Percentiles rank a stretch among this genome's conserved stretches.
These are phyloP conservation scores for Linum lewisii DNA, from an alignment of 345 rosid species.

Conservation along the genomic window DNA sequence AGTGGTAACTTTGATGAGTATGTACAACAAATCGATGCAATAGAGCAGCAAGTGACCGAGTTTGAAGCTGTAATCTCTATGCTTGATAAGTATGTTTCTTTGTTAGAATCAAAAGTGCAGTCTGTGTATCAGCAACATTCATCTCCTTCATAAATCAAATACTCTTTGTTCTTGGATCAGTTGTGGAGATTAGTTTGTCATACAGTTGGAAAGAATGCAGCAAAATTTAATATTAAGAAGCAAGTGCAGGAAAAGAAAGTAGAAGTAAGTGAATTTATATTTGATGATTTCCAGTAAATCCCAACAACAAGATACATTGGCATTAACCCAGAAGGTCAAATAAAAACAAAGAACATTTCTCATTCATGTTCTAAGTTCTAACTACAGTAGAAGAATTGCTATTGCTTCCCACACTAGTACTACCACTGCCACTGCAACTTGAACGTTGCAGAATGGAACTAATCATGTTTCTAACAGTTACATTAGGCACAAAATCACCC, in stretches of 20 bases:
- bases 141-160: conserved; percentile 4
- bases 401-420: neutral
- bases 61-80: conserved; percentile 69
- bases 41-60: conserved; percentile 67
- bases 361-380: neutral
- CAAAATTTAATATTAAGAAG: too few relatives aligned
- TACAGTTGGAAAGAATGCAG: too few relatives aligned
- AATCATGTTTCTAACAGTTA: neutral
- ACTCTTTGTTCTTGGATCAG: neutral
- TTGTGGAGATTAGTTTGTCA: neutral
- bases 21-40: conserved; percentile 58
- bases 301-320: too few relatives aligned
- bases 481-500: neutral
- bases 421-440: neutral
- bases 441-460: neutral
- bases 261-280: too few relatives aligned
- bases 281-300: too few relatives aligned
- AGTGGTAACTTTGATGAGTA: conserved; percentile 62
- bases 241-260: too few relatives aligned
- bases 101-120: conserved; percentile 59
- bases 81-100: conserved; percentile 65
- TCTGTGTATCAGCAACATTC: conserved; percentile 19
- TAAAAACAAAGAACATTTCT: neutral
- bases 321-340: neutral
- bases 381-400: neutral